These are phyloP conservation scores for Cantharellus cinnabarinus DNA, from an alignment of 768 basidiomycete species.

Conservation along the genomic window DNA sequence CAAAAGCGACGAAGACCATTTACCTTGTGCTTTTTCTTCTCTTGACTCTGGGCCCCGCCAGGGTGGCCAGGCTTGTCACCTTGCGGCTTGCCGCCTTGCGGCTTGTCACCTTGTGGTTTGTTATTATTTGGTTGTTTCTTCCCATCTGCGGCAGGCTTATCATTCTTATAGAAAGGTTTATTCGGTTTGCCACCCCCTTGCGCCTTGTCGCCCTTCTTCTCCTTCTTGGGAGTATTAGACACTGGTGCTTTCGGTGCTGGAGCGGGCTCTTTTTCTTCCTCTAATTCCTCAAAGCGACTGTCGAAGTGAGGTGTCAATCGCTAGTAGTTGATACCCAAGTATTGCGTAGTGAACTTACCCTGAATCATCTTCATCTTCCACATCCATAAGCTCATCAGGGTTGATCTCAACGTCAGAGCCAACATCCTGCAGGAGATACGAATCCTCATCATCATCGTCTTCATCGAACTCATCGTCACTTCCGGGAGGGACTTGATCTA, in stretches of 20 bases:
- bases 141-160: not conserved
- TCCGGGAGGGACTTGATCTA: not conserved
- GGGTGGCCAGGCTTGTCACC: not conserved
- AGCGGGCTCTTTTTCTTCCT: not conserved
- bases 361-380: not conserved
- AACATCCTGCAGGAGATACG: not conserved
- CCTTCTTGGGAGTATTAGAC: not conserved
- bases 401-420: not conserved
- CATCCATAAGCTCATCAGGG: not conserved
- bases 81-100: not conserved
- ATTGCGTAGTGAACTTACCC: not conserved
- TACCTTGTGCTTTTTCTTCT: not conserved
- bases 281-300: not conserved
- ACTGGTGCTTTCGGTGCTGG: not conserved
- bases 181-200: too few relatives aligned
- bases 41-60: not conserved
- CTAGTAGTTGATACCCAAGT: not conserved
- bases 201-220: not conserved
- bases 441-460: not conserved
- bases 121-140: not conserved
- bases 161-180: too few relatives aligned
- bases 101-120: not conserved
- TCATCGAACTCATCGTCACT: not conserved
- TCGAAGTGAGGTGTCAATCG: not conserved
- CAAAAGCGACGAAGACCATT: not conserved